phyloP scores from a whole-genome alignment of 768 basidiomycete species.

The Leccinum uliginosum region DNA sequence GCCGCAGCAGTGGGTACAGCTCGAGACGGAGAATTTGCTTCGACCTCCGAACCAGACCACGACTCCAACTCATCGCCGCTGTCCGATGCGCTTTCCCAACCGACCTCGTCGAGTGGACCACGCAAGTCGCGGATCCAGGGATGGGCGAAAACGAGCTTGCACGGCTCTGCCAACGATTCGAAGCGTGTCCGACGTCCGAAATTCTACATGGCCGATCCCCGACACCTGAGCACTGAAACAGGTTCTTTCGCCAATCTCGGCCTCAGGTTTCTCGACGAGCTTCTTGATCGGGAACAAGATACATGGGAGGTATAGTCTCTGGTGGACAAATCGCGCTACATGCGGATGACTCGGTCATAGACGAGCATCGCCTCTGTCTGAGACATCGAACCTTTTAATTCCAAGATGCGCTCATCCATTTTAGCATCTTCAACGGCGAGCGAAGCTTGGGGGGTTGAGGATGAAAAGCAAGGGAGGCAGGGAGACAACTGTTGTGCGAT shows the following conservation, averaged over 20 bases:
- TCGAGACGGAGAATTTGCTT: background rate
- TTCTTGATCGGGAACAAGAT: too few species aligned
- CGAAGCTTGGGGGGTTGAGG: background rate
- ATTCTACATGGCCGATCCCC: conserved; percentile 3
- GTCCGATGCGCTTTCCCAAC: background rate
- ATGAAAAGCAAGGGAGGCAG: background rate
- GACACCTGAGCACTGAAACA: conserved; percentile 2
- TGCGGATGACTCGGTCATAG: too few species aligned
- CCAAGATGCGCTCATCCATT: background rate
- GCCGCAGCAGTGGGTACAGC: too few species aligned
- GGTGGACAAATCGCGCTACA: too few species aligned
- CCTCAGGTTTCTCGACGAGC: background rate
- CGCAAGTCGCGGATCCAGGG: conserved; percentile 12
- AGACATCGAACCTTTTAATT: background rate
- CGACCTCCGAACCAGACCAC: background rate
- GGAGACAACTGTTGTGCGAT: conserved; percentile 13
- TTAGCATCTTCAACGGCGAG: background rate
- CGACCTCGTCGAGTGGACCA: background rate
- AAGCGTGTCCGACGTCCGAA: background rate
- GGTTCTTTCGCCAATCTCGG: background rate
- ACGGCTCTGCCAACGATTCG: background rate
- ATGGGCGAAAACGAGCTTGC: conserved; percentile 4
- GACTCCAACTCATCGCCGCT: background rate
- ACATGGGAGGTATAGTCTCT: too few species aligned
- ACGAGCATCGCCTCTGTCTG: background rate